Percentiles rank a stretch among this genome's conserved stretches.
Evolutionary conservation across 176 grass and related monocot genomes (phyloP).

Genomic region (Paspalum vaginatum): DNA sequence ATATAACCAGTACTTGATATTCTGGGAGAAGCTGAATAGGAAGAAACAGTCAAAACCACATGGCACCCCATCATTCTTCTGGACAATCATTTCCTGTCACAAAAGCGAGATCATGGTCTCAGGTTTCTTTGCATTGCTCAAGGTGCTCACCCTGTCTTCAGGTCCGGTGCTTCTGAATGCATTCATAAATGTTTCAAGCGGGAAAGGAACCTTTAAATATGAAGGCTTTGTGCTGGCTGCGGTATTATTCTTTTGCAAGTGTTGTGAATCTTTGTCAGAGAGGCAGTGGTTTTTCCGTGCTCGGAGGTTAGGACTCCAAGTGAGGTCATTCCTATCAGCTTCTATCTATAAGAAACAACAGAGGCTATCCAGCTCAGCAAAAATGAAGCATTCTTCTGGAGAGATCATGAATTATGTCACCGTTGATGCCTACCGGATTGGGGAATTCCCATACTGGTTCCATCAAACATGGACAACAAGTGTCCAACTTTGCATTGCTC

Average conservation of each 20-base stretch:
- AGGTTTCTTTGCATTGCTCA: conserved; percentile 79
- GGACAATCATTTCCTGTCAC: conserved; percentile 79
- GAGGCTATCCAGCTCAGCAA: conserved; percentile 65
- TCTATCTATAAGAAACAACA: conserved; percentile 87
- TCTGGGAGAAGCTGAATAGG: conserved; percentile 58
- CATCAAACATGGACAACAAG: conserved; percentile 89
- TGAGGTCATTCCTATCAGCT: conserved; percentile 75
- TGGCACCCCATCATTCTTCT: conserved; percentile 55
- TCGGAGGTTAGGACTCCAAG: conserved; percentile 71
- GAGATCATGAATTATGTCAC: conserved; percentile 93
- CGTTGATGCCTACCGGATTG: conserved; percentile 83
- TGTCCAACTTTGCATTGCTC: conserved; percentile 72
- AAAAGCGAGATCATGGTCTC: conserved; percentile 65
- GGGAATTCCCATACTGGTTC: conserved; percentile 90
- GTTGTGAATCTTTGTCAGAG: conserved; percentile 76
- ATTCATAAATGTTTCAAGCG: conserved; percentile 74
- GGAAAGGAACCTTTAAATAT: conserved; percentile 60
- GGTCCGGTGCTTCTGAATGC: conserved; percentile 77
- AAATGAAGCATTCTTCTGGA: conserved; percentile 76
- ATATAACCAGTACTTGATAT: conserved; percentile 53
- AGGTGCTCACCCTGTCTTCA: conserved; percentile 65
- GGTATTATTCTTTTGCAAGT: conserved; percentile 71
- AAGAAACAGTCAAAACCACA: conserved; percentile 33
- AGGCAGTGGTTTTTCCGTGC: conserved; percentile 93
- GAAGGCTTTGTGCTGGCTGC: conserved; percentile 66